Conservation (phyloP, 441 rosid species). For the Viola pubescens region DNA sequence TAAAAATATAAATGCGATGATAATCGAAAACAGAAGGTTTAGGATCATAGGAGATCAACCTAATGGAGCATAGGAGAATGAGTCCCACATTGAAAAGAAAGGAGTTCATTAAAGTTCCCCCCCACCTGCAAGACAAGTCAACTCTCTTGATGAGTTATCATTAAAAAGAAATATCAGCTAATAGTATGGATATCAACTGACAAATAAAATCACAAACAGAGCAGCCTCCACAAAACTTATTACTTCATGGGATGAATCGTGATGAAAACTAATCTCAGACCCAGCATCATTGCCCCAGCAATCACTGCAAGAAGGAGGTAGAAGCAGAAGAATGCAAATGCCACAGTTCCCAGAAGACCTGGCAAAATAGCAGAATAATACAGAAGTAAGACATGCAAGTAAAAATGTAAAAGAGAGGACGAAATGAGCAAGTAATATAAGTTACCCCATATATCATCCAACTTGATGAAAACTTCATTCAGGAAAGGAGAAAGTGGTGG, state of each 20-base stretch:
- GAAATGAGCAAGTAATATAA: slow-evolving; percentile 11
- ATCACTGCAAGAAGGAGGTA: slow-evolving; percentile 94
- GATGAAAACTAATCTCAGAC: slow-evolving; percentile 84
- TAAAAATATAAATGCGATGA: neutral
- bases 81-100: slow-evolving; percentile 98
- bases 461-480: slow-evolving; percentile 95
- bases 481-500: slow-evolving; percentile 94
- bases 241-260: slow-evolving; percentile 99
- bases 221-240: slow-evolving; percentile 16
- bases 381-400: slow-evolving; percentile 11
- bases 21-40: neutral
- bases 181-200: neutral
- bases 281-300: slow-evolving; percentile 99
- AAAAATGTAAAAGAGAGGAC: slow-evolving; percentile 1
- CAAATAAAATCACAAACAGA: neutral
- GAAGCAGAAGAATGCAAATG: slow-evolving; percentile 99
- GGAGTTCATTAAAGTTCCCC: slow-evolving; percentile 97
- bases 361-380: slow-evolving; percentile 21
- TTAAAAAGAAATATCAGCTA: neutral
- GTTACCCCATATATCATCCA: slow-evolving; percentile 96
- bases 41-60: slow-evolving; percentile 36
- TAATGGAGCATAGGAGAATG: slow-evolving; percentile 89
- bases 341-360: slow-evolving; percentile 98
- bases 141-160: slow-evolving; percentile 20
- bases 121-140: slow-evolving; percentile 67